Percentiles rank a stretch among this genome's conserved stretches.
Evolutionary conservation across 305 asterid species (phyloP).

Genomic region (Fraxinus paxiana): DNA sequence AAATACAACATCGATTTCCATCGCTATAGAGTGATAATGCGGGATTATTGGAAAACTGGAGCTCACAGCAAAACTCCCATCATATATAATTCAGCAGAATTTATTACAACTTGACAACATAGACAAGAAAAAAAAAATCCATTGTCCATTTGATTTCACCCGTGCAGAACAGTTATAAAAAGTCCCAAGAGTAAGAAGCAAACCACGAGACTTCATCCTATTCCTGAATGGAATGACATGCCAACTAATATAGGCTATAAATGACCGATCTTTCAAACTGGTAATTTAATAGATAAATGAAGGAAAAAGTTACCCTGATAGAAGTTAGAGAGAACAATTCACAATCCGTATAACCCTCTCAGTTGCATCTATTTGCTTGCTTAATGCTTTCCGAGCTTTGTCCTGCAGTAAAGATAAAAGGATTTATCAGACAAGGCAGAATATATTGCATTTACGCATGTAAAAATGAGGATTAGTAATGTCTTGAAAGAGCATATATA

Average conservation of each 20-base stretch:
- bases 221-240: neutral
- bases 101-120: neutral
- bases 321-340: constrained; percentile 75
- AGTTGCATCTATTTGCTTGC: constrained; percentile 59
- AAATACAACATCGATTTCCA: neutral
- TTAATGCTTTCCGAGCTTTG: constrained; percentile 80
- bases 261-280: neutral
- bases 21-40: neutral
- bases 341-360: constrained; percentile 68
- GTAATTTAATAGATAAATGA: neutral
- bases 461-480: neutral
- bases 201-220: neutral
- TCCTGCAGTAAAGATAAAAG: constrained; percentile 46
- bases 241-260: neutral
- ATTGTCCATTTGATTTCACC: neutral
- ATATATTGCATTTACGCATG: neutral
- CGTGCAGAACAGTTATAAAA: neutral
- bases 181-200: neutral
- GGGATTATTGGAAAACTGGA: neutral
- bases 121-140: neutral
- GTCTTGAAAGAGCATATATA: neutral
- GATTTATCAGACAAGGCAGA: neutral
- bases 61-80: neutral
- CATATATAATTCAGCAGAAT: neutral
- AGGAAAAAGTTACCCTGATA: constrained; percentile 33